phyloP scores from a whole-genome alignment of 2,329 filamentous ascomycete species.

The Diplocarpon rosae region DNA sequence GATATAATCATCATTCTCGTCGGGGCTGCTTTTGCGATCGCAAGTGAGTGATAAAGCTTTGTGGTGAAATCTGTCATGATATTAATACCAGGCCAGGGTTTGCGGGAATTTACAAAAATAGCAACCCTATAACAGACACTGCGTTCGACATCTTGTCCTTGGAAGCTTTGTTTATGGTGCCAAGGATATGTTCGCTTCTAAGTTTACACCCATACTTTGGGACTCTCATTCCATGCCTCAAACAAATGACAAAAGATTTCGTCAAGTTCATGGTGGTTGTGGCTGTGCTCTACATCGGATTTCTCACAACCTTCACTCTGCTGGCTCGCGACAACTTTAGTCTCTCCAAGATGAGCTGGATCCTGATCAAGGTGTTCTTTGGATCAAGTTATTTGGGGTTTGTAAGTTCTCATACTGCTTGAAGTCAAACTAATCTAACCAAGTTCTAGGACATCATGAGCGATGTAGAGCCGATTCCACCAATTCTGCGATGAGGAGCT shows the following conservation, averaged over 20 bases:
- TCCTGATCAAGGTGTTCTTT: slow-evolving; percentile 72
- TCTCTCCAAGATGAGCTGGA: slow-evolving; percentile 60
- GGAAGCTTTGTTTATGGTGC: slow-evolving; percentile 82
- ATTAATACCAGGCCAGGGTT: slow-evolving; percentile 37
- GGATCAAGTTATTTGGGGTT: slow-evolving; percentile 68
- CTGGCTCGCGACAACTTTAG: slow-evolving; percentile 61
- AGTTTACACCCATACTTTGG: slow-evolving; percentile 86
- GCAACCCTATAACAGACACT: slow-evolving; percentile 55
- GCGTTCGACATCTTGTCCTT: slow-evolving; percentile 85
- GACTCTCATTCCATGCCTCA: slow-evolving; percentile 77
- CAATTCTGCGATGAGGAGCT: slow-evolving; percentile 25
- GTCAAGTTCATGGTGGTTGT: slow-evolving; percentile 74
- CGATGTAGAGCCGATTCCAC: slow-evolving; percentile 32
- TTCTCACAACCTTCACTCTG: slow-evolving; percentile 76
- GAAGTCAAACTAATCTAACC: background rate
- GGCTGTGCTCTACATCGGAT: slow-evolving; percentile 73
- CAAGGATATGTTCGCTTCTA: slow-evolving; percentile 76
- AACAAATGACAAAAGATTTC: slow-evolving; percentile 91
- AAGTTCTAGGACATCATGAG: slow-evolving; percentile 42
- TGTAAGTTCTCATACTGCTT: slow-evolving; percentile 29
- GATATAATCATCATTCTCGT: slow-evolving; percentile 65
- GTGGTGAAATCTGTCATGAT: background rate
- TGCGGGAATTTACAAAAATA: slow-evolving; percentile 51
- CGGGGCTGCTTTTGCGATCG: slow-evolving; percentile 56
- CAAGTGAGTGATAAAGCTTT: slow-evolving; percentile 43